These are phyloP conservation scores for Trichocladium uniseriatum DNA, from an alignment of 495 filamentous ascomycete species.

Conservation along the genomic window DNA sequence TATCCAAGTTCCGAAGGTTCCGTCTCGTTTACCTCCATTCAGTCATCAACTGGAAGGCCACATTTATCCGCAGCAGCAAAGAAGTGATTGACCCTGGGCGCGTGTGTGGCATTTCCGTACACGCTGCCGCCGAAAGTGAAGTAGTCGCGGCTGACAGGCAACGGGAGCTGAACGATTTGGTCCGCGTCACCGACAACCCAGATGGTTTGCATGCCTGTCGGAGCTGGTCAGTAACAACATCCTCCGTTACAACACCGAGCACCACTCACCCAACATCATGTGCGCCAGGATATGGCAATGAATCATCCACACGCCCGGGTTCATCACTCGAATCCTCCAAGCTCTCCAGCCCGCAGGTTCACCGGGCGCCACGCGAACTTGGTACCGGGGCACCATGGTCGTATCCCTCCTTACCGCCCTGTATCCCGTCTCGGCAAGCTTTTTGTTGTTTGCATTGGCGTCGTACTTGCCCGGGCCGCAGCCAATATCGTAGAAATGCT, in stretches of 20 bases:
- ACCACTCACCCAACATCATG: conserved; percentile 24
- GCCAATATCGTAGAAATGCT: conserved; percentile 52
- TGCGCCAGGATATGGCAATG: conserved; percentile 48
- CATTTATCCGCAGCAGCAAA: conserved; percentile 16
- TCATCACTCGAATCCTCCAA: conserved; percentile 43
- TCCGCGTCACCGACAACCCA: conserved; percentile 42
- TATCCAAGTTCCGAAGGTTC: too few species aligned
- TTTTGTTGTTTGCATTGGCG: conserved; percentile 41
- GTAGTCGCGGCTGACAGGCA: conserved; percentile 34
- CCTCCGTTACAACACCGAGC: background rate
- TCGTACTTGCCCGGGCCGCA: conserved; percentile 48
- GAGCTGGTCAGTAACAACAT: conserved; percentile 3
- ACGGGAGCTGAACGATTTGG: conserved; percentile 28
- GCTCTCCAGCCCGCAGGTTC: conserved; percentile 47
- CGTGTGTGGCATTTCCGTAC: conserved; percentile 39
- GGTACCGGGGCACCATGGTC: conserved; percentile 45
- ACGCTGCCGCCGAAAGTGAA: conserved; percentile 41
- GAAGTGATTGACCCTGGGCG: conserved; percentile 25
- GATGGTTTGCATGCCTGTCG: conserved; percentile 40
- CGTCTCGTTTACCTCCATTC: too few species aligned
- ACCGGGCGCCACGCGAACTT: conserved; percentile 24
- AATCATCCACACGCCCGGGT: conserved; percentile 54
- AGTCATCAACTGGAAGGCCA: background rate
- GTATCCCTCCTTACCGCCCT: conserved; percentile 46
- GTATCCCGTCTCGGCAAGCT: conserved; percentile 26